A percentile compares a stretch with the other conserved stretches of the same genome.
These are phyloP conservation scores for Solanum aculeatissimum DNA, from an alignment of 305 asterid species.

Conservation along the genomic window DNA sequence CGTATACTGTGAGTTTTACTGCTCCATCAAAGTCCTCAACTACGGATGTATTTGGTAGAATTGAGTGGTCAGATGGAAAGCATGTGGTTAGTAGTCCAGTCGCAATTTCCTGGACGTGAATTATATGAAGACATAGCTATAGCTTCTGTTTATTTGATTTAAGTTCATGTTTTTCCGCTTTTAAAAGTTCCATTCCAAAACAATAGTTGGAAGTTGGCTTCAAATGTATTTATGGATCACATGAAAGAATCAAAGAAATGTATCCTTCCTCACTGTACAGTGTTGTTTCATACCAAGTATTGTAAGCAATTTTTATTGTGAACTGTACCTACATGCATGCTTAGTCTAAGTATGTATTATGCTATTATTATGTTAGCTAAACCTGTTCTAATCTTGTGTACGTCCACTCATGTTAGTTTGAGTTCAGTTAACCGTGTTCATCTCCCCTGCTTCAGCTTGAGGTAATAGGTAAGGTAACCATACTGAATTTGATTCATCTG, in stretches of 20 bases:
- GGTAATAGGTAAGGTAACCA: not conserved
- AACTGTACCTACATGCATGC: not conserved
- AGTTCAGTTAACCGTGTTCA: not conserved
- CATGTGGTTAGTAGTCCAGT: conserved; percentile 53
- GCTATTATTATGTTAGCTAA: not conserved
- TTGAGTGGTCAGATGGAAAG: conserved; percentile 68
- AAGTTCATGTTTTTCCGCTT: not conserved
- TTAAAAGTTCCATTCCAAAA: not conserved
- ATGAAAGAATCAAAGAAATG: not conserved
- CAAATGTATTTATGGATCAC: not conserved
- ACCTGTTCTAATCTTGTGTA: not conserved
- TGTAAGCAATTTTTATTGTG: not conserved
- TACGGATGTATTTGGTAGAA: conserved; percentile 33
- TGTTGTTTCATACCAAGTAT: not conserved
- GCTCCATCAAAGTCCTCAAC: conserved; percentile 47
- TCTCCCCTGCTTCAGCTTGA: not conserved
- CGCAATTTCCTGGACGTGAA: conserved; percentile 41
- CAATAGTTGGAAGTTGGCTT: not conserved
- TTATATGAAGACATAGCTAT: conserved; percentile 2
- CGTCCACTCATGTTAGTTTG: not conserved
- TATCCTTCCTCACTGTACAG: not conserved
- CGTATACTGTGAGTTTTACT: conserved; percentile 51
- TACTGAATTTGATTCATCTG: not conserved
- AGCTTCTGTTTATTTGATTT: not conserved
- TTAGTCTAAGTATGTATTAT: not conserved